These are phyloP conservation scores for Ceratobasidium sp. DNA, from an alignment of 1,284 basidiomycete species.

Conservation along the genomic window DNA sequence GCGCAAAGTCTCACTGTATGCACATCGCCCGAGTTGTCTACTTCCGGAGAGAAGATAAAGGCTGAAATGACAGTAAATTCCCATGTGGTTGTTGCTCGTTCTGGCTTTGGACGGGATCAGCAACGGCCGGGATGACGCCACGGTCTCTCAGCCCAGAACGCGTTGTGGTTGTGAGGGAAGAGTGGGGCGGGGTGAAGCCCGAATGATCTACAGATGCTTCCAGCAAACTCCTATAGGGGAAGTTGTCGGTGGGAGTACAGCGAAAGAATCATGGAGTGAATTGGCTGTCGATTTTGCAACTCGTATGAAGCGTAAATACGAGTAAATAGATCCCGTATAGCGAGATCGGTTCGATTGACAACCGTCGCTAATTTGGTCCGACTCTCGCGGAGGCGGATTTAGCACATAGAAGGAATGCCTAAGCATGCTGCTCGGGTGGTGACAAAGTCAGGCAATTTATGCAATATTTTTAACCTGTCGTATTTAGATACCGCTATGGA, in stretches of 20 bases:
- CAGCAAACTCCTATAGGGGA: neutral
- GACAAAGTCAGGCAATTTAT: neutral
- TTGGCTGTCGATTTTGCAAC: neutral
- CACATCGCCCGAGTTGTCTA: neutral
- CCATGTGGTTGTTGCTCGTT: constrained; percentile 4
- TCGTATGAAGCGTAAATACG: neutral
- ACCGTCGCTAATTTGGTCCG: neutral
- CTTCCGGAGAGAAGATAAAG: neutral
- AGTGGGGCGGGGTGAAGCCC: neutral
- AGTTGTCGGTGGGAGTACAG: neutral
- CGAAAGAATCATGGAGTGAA: neutral
- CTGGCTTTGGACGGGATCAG: constrained; percentile 2
- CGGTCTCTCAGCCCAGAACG: neutral
- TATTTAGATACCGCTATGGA: neutral
- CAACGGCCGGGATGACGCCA: constrained; percentile 23
- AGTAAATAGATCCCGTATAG: constrained; percentile 14
- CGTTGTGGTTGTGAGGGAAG: neutral
- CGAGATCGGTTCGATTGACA: neutral
- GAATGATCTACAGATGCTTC: neutral
- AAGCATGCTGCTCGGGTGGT: neutral
- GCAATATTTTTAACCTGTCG: neutral
- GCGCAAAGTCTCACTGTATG: neutral
- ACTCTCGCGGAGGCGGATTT: neutral
- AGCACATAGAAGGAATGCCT: neutral
- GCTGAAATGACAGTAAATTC: neutral